Conservation (phyloP, 2,329 filamentous ascomycete species). For the Colletotrichum shisoi region DNA sequence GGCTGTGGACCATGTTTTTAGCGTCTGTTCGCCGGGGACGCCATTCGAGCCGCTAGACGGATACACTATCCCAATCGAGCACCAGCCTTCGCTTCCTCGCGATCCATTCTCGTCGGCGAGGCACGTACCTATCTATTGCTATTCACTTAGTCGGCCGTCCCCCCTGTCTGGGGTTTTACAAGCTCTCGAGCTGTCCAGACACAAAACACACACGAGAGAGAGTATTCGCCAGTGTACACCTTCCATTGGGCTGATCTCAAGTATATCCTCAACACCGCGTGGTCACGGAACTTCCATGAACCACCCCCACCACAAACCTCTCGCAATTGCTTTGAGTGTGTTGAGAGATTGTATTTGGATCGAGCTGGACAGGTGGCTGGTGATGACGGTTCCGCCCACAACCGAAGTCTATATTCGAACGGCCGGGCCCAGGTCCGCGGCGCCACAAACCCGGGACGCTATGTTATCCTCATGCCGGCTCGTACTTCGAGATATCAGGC, state of each 20-base stretch:
- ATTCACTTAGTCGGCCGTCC: not conserved
- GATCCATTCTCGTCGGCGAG: conserved; percentile 12
- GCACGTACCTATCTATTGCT: not conserved
- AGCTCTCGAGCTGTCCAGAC: not conserved
- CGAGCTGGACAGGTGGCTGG: conserved; percentile 5
- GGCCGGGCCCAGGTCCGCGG: conserved; percentile 4
- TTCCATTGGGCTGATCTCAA: not conserved
- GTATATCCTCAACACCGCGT: not conserved
- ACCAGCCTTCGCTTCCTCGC: conserved; percentile 5
- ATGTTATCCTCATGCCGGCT: conserved; percentile 28
- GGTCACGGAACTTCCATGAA: not conserved
- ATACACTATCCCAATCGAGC: conserved; percentile 27
- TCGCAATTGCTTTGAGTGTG: conserved; percentile 12
- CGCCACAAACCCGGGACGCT: conserved; percentile 15
- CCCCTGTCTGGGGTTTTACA: not conserved
- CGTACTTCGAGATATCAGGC: conserved; percentile 26
- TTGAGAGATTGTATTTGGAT: conserved; percentile 2
- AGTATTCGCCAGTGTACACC: not conserved
- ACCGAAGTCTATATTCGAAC: conserved; percentile 2
- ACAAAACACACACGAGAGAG: not conserved
- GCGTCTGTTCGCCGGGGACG: conserved; percentile 36
- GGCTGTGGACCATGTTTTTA: conserved; percentile 17
- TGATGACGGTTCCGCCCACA: conserved; percentile 6
- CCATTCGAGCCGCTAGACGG: conserved; percentile 18
- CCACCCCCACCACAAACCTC: not conserved